phyloP scores from a whole-genome alignment of 768 basidiomycete genomes.

The Psilocybe subaeruginosa region DNA sequence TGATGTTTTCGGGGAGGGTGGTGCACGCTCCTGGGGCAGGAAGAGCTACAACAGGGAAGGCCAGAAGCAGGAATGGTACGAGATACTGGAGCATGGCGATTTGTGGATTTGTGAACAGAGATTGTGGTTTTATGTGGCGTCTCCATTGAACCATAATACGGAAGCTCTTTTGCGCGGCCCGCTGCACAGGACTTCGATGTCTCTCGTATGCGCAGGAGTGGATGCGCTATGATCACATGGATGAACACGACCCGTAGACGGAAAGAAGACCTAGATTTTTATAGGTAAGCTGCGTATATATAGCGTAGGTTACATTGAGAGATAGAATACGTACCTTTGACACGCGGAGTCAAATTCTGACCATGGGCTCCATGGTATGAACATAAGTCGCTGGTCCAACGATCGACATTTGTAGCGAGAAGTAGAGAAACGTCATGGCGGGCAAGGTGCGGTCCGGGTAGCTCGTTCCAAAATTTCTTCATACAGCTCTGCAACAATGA shows the following conservation, averaged over 20 bases:
- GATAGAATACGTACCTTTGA: not conserved
- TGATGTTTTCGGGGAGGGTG: slow-evolving; percentile 26
- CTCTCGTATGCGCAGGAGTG: not conserved
- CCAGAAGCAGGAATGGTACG: slow-evolving; percentile 8
- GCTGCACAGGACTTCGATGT: not conserved
- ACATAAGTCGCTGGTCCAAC: not conserved
- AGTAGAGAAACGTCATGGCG: no score
- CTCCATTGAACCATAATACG: not conserved
- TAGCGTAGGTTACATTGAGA: not conserved
- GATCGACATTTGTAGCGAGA: not conserved
- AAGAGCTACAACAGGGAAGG: slow-evolving; percentile 8
- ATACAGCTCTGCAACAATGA: no score
- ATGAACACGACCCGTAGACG: not conserved
- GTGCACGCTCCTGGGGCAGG: slow-evolving; percentile 23
- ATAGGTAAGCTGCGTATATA: not conserved
- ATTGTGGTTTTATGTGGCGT: not conserved
- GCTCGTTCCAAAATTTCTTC: no score
- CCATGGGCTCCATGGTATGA: not conserved
- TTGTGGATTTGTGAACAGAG: not conserved
- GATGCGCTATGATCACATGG: not conserved
- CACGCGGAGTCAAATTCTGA: not conserved
- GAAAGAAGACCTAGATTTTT: not conserved
- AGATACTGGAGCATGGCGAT: slow-evolving; percentile 4
- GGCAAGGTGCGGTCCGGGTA: no score
- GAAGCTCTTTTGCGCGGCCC: not conserved